Conservation (phyloP, 768 basidiomycete genomes). For the Russula brevipes region DNA sequence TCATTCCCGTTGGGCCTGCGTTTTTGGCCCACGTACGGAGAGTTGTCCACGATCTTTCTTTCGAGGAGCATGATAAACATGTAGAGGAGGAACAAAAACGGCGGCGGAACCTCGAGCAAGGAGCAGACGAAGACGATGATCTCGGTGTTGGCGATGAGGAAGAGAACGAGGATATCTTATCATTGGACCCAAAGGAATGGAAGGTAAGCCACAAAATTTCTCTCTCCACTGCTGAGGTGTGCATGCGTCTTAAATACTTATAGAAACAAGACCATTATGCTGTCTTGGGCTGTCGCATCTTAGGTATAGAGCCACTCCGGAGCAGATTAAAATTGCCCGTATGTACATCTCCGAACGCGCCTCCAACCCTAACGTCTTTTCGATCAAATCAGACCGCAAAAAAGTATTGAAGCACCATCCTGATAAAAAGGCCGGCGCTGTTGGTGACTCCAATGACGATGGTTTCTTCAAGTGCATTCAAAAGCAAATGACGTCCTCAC, state of each 20-base stretch:
- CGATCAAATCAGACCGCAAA: constrained; percentile 66
- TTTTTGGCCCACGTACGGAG: constrained; percentile 81
- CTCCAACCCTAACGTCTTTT: constrained; percentile 6
- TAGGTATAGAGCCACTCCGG: constrained; percentile 78
- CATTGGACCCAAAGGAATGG: constrained; percentile 96
- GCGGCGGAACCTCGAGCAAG: constrained; percentile 44
- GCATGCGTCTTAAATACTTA: not conserved
- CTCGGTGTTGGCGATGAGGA: constrained; percentile 90
- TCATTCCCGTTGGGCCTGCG: constrained; percentile 85
- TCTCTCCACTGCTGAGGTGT: not conserved
- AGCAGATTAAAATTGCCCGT: constrained; percentile 97
- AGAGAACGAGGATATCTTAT: constrained; percentile 63
- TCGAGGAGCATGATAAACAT: constrained; percentile 76
- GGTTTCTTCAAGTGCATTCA: constrained; percentile 99
- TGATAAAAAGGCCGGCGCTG: constrained; percentile 80
- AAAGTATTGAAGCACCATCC: constrained; percentile 98
- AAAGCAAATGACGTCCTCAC: constrained; percentile 96
- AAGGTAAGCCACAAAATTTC: constrained; percentile 52
- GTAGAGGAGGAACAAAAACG: constrained; percentile 50
- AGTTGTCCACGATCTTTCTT: constrained; percentile 66
- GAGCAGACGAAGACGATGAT: constrained; percentile 65
- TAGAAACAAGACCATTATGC: constrained; percentile 99
- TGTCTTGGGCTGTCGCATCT: constrained; percentile 89
- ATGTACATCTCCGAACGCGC: constrained; percentile 45
- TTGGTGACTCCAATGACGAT: constrained; percentile 87